Base-by-base conservation (phyloP, 768 basidiomycete species). In the Pleurotus ostreatus region DNA sequence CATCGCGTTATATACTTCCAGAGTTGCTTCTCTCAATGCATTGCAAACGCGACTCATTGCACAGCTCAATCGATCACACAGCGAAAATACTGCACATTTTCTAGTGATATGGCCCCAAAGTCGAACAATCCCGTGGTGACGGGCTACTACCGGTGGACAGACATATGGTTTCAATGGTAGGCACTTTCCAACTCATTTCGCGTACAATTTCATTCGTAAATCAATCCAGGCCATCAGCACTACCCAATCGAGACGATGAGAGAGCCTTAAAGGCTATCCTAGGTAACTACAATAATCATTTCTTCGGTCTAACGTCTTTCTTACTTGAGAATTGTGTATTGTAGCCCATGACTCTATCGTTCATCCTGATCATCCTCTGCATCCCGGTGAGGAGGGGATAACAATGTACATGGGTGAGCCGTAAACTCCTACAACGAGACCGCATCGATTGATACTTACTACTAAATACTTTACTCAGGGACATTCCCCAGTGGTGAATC, bases 161-260 rank as follows among this genome's bases (percentile, higher is more conserved):
- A 94, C 69, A 85, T 94, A 52, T 87, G 84, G 80, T 92, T 84
- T 56, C 85, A 91, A 67, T 92, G 87, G 90, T 87, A 62, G 5
- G 41, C 13, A 46, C 22, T 12, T 26, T 20, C 18, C 8, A 15
- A 30, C 23, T 34, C 56, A 15, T 37, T 16, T 34, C 34, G 55
- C 40, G 44, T n/a, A 13, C 3, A 43, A 40, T 8, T 18, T 45
- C 13, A 37, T 7, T 7, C 55, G n/a, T 56, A n/a, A 55, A 58
- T n/a, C 16, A 37, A 48, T 46, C 45, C 60, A 91, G 89, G 89
- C 68, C 78, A 48, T 69, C 77, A 55, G 77, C 71, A 0, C 70
- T 88, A 11, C 79, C 81, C n/a, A 74, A 82, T 66, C 73, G 70
- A n/a, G 79, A 79, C 34, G 86, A 89, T 67, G 72, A 74, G 26